Evolutionary conservation across 129 eudicot species (phyloP).

Genomic region (Lonicera japonica): DNA sequence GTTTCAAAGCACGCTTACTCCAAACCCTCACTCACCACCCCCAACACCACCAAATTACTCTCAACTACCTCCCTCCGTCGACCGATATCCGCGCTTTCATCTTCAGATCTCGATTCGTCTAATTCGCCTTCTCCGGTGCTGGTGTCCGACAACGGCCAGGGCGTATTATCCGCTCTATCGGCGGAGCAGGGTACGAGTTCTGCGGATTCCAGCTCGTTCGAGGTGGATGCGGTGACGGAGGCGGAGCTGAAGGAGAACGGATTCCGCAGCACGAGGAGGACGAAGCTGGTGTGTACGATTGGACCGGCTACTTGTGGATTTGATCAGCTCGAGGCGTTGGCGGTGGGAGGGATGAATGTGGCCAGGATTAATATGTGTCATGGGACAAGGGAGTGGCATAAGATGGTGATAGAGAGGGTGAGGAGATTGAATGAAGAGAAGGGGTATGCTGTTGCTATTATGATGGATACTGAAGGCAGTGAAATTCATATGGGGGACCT

Average conservation of each 20-base stretch:
- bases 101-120: constrained; percentile 19
- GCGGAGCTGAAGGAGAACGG: constrained; percentile 93
- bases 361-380: constrained; percentile 96
- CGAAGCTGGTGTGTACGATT: constrained; percentile 84
- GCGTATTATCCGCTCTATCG: constrained; percentile 7
- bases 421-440: constrained; percentile 87
- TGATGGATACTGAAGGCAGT: constrained; percentile 98
- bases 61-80: constrained; percentile 8
- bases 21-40: constrained; percentile 20
- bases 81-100: constrained; percentile 12
- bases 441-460: constrained; percentile 82
- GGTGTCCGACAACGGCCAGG: constrained; percentile 27
- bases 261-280: constrained; percentile 81
- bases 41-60: constrained; percentile 9
- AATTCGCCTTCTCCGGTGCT: constrained; percentile 8
- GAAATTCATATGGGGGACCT: constrained; percentile 99
- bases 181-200: not conserved
- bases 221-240: constrained; percentile 81
- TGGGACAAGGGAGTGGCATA: constrained; percentile 86
- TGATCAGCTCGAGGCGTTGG: constrained; percentile 75
- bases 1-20: constrained; percentile 19
- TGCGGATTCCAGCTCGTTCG: constrained; percentile 38
- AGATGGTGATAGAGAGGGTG: constrained; percentile 59
- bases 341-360: constrained; percentile 96
- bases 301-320: constrained; percentile 73